Evolutionary conservation across 1,284 basidiomycete genomes (phyloP).

Genomic region (Trametes polyzona): DNA sequence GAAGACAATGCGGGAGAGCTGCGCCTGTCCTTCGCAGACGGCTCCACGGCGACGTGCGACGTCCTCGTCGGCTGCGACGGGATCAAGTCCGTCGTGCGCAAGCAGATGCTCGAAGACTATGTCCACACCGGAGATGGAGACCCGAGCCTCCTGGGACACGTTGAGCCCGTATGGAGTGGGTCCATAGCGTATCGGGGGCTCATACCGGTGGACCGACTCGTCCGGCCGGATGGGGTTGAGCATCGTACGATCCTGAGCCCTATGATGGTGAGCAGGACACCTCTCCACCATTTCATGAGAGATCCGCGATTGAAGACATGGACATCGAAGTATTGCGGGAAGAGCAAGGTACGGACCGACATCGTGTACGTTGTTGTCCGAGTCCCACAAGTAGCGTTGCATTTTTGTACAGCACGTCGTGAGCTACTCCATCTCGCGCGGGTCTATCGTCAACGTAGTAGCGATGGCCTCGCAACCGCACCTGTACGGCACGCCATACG

Average conservation of each 20-base stretch:
- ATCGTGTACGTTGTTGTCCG: neutral
- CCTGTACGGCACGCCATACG: conserved; percentile 30
- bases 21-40: conserved; percentile 42
- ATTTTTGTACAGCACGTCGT: conserved; percentile 35
- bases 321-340: conserved; percentile 39
- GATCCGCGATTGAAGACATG: too few species aligned
- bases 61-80: conserved; percentile 54
- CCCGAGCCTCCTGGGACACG: conserved; percentile 15
- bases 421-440: conserved; percentile 37
- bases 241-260: conserved; percentile 34
- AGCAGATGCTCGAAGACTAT: conserved; percentile 37
- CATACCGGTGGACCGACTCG: conserved; percentile 23
- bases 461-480: conserved; percentile 31
- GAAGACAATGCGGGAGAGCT: conserved; percentile 14
- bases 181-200: conserved; percentile 30
- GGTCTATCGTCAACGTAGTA: conserved; percentile 38
- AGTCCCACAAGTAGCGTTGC: too few species aligned
- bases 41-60: conserved; percentile 44
- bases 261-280: conserved; percentile 36
- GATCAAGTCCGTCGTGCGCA: conserved; percentile 53
- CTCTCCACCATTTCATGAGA: too few species aligned
- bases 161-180: conserved; percentile 31
- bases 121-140: conserved; percentile 12
- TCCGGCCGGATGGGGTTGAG: conserved; percentile 6
- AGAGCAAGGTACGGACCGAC: conserved; percentile 32